Evolutionary conservation across 2,329 filamentous ascomycete species (phyloP), one percentile per base, ranked within the genome.

Genomic region (Trichophyton benhamiae): DNA sequence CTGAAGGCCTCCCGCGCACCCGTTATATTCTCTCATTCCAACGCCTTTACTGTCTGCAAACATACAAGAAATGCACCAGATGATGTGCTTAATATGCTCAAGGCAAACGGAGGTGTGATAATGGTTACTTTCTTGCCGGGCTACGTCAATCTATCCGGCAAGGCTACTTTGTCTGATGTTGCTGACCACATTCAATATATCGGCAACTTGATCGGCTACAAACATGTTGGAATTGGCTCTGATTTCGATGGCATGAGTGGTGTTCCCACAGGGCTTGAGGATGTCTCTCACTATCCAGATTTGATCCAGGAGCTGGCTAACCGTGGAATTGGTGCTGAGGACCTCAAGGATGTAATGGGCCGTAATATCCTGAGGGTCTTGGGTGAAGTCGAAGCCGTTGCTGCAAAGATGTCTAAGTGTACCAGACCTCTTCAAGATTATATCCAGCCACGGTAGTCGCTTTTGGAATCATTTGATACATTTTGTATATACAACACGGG

Each of bases 61-160:
- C 91, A 96, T 73, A 89, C 91, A 8, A 83, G 92, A 38, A 97
- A 97, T 68, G 91, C 95, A 6, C 88, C 89, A 0, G 91, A 97
- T 65, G 82, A 91, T 61, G 84, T 96, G 13, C 78, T 97, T 6
- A 76, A 87, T 44, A 77, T 94, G 0, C 88, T 96, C 42, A 89
- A 88, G 72, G 72, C 83, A 68, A 83, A 81, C 1, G 83, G 86
- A 64, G 87, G 87, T 2, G 68, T 97, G 8, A 88, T 96, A 60
- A 95, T 96, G 90, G 84, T 96, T 64, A 96, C 95, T 72, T 95
- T 96, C 69, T 78, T 83, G 15, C 89, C 90, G 0, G 85, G 85
- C 17, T 96, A 96, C 72, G 83, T 96, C 64, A 78, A 81, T 1
- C 80, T 82, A 8, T 77, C 80, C 0, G 79, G 78, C 58, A 87